These are phyloP conservation scores for Mortierella antarctica DNA, from an alignment of 192 early-diverging fungal species.

Conservation along the genomic window DNA sequence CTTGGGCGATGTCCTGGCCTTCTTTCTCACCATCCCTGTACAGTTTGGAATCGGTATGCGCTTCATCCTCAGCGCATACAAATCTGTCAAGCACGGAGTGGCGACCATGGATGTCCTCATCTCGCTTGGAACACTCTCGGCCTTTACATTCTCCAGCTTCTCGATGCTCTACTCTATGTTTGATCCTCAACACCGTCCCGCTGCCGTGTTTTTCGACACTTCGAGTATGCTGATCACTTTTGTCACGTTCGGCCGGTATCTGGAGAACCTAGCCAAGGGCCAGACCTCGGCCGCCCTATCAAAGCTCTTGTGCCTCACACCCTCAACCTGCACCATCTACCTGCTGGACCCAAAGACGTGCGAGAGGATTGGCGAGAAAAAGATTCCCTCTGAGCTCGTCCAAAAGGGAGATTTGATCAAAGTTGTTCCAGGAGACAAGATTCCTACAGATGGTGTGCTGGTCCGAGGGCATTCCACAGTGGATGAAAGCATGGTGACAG, in stretches of 20 bases:
- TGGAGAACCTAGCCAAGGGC: conserved; percentile 96
- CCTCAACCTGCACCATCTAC: conserved; percentile 74
- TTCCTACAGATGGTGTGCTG: conserved; percentile 91
- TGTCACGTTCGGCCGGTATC: conserved; percentile 90
- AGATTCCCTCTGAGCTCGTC: conserved; percentile 88
- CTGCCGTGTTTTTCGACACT: conserved; percentile 96
- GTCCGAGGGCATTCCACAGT: conserved; percentile 80
- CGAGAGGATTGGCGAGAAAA: conserved; percentile 68
- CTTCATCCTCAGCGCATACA: conserved; percentile 84
- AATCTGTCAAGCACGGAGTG: conserved; percentile 80
- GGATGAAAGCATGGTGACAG: conserved; percentile 97
- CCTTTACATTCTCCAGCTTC: conserved; percentile 86
- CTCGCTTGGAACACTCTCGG: conserved; percentile 84
- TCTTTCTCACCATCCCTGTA: conserved; percentile 86
- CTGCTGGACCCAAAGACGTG: conserved; percentile 57
- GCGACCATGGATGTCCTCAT: conserved; percentile 98
- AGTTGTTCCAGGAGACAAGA: conserved; percentile 91
- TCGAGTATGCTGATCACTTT: conserved; percentile 94
- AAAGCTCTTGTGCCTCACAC: conserved; percentile 89
- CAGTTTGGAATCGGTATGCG: conserved; percentile 89
- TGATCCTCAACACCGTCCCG: conserved; percentile 55
- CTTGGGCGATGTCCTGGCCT: conserved; percentile 72
- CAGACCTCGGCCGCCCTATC: conserved; percentile 90
- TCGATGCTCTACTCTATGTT: conserved; percentile 77
- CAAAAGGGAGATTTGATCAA: conserved; percentile 88